Conservation (phyloP, 2,329 filamentous ascomycete species). For the Fonsecaea multimorphosa region DNA sequence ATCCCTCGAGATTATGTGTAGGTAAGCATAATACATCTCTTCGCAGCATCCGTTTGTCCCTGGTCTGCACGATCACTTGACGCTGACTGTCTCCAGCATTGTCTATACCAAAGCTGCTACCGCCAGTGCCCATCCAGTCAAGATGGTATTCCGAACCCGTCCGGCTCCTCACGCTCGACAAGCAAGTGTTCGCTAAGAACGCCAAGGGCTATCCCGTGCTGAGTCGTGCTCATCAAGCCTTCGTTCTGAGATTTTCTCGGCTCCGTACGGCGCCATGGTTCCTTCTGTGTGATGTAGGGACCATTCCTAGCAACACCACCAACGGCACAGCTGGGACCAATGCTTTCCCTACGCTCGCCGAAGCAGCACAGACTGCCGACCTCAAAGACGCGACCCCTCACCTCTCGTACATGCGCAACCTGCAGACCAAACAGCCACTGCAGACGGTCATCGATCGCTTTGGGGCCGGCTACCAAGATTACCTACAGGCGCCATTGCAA, state of each 20-base stretch:
- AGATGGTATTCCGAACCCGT: slow-evolving; percentile 70
- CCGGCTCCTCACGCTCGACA: slow-evolving; percentile 61
- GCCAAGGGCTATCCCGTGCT: slow-evolving; percentile 65
- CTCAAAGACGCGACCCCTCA: slow-evolving; percentile 68
- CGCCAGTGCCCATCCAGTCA: slow-evolving; percentile 61
- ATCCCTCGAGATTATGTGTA: slow-evolving; percentile 78
- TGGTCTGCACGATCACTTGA: slow-evolving; percentile 23
- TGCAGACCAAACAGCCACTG: slow-evolving; percentile 80
- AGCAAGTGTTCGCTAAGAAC: slow-evolving; percentile 63
- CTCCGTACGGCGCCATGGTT: slow-evolving; percentile 66
- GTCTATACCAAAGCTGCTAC: slow-evolving; percentile 64
- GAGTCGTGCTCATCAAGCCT: slow-evolving; percentile 62
- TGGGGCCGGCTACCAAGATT: slow-evolving; percentile 82
- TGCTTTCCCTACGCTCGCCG: slow-evolving; percentile 71
- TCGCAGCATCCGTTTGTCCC: not conserved
- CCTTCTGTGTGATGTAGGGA: slow-evolving; percentile 63
- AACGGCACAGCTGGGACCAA: slow-evolving; percentile 41
- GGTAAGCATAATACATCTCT: slow-evolving; percentile 66
- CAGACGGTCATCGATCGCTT: slow-evolving; percentile 69
- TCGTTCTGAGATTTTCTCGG: slow-evolving; percentile 64
- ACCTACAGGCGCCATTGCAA: slow-evolving; percentile 91
- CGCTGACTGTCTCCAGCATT: slow-evolving; percentile 53
- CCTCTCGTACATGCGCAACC: slow-evolving; percentile 79
- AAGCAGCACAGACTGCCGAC: slow-evolving; percentile 60
- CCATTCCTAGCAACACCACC: slow-evolving; percentile 55